Evolutionary conservation across 2,329 filamentous ascomycete species (phyloP).

Genomic region (Phaeosphaeriaceae sp.): DNA sequence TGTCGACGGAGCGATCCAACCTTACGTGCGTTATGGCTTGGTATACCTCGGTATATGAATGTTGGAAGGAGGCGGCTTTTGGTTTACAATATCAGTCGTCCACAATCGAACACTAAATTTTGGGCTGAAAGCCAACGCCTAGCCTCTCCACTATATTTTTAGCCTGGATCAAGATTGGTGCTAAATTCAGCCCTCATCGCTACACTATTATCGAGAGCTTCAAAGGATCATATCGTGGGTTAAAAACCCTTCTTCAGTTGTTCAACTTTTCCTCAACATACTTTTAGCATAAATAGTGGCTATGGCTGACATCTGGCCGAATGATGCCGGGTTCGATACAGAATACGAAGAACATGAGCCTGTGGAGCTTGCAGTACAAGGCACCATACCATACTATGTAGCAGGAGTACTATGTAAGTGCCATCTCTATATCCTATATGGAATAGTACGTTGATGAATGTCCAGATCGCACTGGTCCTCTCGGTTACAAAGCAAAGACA

Average conservation of each 20-base stretch:
- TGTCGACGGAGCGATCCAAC: not conserved
- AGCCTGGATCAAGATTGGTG: too few relatives aligned
- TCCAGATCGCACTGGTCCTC: slow-evolving; percentile 66
- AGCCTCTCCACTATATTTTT: too few relatives aligned
- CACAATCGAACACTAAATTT: too few relatives aligned
- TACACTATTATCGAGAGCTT: too few relatives aligned
- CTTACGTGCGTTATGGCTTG: slow-evolving; percentile 12
- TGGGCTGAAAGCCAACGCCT: too few relatives aligned
- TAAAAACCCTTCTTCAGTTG: too few relatives aligned
- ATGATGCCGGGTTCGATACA: slow-evolving; percentile 61
- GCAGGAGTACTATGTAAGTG: slow-evolving; percentile 67
- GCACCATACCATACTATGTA: slow-evolving; percentile 72
- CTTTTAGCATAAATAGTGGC: not conserved
- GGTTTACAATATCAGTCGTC: not conserved
- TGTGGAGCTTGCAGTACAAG: slow-evolving; percentile 67
- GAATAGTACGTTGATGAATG: too few relatives aligned
- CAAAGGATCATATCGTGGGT: too few relatives aligned
- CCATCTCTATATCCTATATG: too few relatives aligned
- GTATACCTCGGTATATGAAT: slow-evolving; percentile 8
- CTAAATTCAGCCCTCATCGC: too few relatives aligned
- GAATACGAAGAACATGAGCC: slow-evolving; percentile 70
- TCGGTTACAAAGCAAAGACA: slow-evolving; percentile 67
- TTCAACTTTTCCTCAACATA: not conserved
- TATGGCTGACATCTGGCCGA: slow-evolving; percentile 37
- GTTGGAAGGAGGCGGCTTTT: not conserved